Evolutionary conservation across 306 rosid genomes (phyloP).

Genomic region (Castanea mollissima): DNA sequence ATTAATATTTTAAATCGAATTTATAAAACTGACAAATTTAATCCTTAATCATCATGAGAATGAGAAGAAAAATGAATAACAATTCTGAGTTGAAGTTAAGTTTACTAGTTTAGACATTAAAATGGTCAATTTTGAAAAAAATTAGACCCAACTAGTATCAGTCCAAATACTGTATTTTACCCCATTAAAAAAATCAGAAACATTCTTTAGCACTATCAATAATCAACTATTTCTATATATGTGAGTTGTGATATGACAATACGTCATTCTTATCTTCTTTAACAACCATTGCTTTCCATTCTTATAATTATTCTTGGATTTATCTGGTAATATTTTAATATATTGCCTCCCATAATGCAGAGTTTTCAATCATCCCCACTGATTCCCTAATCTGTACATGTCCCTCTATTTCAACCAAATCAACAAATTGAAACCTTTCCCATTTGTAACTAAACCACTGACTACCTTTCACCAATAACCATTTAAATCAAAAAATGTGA

Average conservation of each 20-base stretch:
- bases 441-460: neutral
- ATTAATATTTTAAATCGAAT: no score
- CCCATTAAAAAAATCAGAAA: no score
- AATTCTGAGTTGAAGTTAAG: fast-evolving
- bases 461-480: neutral
- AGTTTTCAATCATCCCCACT: neutral
- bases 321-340: neutral
- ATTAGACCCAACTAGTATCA: fast-evolving
- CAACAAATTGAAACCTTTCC: no score
- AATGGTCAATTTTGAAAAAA: no score
- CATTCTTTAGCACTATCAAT: no score
- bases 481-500: neutral
- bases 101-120: no score
- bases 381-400: neutral
- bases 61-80: no score
- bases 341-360: neutral
- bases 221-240: no score
- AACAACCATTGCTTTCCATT: neutral
- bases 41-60: fast-evolving
- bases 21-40: no score
- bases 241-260: neutral
- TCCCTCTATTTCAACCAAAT: neutral
- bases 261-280: neutral
- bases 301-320: neutral
- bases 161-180: no score